Conservation (phyloP, 768 basidiomycete genomes). For the Lenzites betulinus region DNA sequence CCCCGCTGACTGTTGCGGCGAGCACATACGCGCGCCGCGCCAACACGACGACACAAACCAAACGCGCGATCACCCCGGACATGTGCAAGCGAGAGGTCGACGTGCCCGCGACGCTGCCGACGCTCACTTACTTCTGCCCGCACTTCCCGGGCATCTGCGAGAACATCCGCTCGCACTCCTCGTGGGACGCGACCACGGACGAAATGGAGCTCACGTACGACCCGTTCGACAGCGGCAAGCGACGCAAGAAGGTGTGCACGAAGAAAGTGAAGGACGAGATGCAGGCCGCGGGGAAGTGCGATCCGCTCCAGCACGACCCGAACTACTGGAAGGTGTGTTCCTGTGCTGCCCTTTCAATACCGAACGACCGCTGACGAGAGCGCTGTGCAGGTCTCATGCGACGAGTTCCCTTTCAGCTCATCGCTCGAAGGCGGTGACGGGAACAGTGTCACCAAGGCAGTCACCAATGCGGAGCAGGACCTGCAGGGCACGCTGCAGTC, state of each 20-base stretch:
- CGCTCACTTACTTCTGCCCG: constrained; percentile 10
- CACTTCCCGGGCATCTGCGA: constrained; percentile 6
- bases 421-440: constrained; percentile 2
- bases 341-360: background rate
- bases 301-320: constrained; percentile 2
- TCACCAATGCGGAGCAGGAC: constrained; percentile 5
- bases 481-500: constrained; percentile 2
- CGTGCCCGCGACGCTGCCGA: background rate
- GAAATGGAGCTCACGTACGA: constrained; percentile 8
- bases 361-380: too few relatives aligned
- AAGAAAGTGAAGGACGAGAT: background rate
- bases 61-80: constrained; percentile 1
- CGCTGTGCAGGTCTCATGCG: constrained; percentile 1
- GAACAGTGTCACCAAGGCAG: background rate
- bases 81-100: background rate
- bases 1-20: background rate
- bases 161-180: constrained; percentile 2
- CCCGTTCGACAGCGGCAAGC: background rate
- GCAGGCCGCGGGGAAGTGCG: constrained; percentile 1
- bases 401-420: constrained; percentile 13
- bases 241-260: background rate
- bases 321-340: background rate
- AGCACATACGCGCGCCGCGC: background rate
- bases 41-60: background rate
- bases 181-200: background rate